Evolutionary conservation across 495 filamentous ascomycete genomes (phyloP).

Genomic region (Sabuloglossum arenarium): DNA sequence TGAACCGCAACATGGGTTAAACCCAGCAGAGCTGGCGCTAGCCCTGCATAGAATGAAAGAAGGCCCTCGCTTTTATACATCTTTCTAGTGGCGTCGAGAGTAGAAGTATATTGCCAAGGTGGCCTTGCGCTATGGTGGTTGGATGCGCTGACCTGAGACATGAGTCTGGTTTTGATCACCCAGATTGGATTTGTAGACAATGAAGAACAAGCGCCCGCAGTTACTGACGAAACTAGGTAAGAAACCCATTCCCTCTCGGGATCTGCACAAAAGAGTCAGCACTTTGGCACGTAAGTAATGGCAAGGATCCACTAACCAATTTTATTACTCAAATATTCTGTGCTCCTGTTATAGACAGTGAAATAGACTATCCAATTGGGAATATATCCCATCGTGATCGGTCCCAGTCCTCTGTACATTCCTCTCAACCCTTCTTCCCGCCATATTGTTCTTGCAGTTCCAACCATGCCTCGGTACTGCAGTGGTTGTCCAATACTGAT

Average conservation of each 20-base stretch:
- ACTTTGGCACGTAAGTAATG: background rate
- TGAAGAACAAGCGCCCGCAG: slow-evolving; percentile 80
- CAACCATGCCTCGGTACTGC: slow-evolving; percentile 67
- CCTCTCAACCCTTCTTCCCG: slow-evolving; percentile 70
- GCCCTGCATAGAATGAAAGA: slow-evolving; percentile 82
- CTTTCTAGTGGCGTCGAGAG: slow-evolving; percentile 74
- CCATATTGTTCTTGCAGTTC: slow-evolving; percentile 71
- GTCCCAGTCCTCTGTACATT: slow-evolving; percentile 83
- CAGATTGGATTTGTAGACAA: slow-evolving; percentile 97
- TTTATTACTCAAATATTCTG: background rate
- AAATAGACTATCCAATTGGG: slow-evolving; percentile 98
- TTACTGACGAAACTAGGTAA: slow-evolving; percentile 56
- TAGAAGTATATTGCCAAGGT: slow-evolving; percentile 79
- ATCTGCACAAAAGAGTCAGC: background rate
- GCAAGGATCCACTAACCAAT: background rate
- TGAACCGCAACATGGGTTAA: slow-evolving; percentile 93
- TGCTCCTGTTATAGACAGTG: slow-evolving; percentile 59
- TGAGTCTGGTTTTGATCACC: slow-evolving; percentile 96
- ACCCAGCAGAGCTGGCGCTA: slow-evolving; percentile 78
- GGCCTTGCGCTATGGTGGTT: slow-evolving; percentile 27
- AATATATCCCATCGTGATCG: slow-evolving; percentile 84
- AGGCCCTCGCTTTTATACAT: slow-evolving; percentile 88
- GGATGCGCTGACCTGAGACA: slow-evolving; percentile 52
- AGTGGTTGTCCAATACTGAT: slow-evolving; percentile 9
- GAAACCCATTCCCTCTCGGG: slow-evolving; percentile 24